Evolutionary conservation across 306 rosid genomes (phyloP).

Genomic region (Cicer yamashitae): DNA sequence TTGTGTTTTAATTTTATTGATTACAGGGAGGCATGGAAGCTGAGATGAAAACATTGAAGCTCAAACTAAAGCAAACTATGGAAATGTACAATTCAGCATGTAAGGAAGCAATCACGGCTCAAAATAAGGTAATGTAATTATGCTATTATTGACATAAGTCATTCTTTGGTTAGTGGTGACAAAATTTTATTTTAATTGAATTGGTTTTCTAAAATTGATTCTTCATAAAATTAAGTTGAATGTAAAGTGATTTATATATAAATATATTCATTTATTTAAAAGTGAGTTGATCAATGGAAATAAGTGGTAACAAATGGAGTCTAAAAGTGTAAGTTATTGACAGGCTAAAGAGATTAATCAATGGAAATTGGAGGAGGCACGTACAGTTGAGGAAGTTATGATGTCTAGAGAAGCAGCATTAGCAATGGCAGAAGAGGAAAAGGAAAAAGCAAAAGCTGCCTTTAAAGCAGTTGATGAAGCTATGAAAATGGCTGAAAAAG

Average conservation of each 20-base stretch:
- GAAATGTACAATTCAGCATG: slow-evolving; percentile 87
- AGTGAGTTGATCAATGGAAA: too few relatives aligned
- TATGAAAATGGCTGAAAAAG: slow-evolving; percentile 73
- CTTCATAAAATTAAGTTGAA: too few relatives aligned
- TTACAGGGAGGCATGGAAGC: slow-evolving; percentile 69
- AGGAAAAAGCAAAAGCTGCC: slow-evolving; percentile 78
- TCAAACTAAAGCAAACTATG: slow-evolving; percentile 83
- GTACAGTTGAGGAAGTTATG: slow-evolving; percentile 64
- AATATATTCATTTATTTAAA: too few relatives aligned
- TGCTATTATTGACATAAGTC: neutral
- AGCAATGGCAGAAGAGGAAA: slow-evolving; percentile 77
- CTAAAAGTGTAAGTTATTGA: slow-evolving; percentile 21
- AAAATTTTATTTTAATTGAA: too few relatives aligned
- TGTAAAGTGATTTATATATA: too few relatives aligned
- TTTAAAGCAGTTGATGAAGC: slow-evolving; percentile 79
- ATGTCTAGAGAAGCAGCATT: slow-evolving; percentile 76
- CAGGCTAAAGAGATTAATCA: slow-evolving; percentile 79
- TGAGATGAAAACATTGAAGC: slow-evolving; percentile 80
- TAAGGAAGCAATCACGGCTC: slow-evolving; percentile 83
- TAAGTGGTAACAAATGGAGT: neutral
- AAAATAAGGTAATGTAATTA: slow-evolving; percentile 66
- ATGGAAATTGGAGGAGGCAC: slow-evolving; percentile 74
- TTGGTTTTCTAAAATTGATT: too few relatives aligned
- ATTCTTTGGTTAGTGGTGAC: too few relatives aligned
- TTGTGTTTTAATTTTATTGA: slow-evolving; percentile 23